Percentiles rank a stretch among this genome's conserved stretches.
phyloP scores from a whole-genome alignment of 1,284 basidiomycete species.

The Neolentinus lepideus region DNA sequence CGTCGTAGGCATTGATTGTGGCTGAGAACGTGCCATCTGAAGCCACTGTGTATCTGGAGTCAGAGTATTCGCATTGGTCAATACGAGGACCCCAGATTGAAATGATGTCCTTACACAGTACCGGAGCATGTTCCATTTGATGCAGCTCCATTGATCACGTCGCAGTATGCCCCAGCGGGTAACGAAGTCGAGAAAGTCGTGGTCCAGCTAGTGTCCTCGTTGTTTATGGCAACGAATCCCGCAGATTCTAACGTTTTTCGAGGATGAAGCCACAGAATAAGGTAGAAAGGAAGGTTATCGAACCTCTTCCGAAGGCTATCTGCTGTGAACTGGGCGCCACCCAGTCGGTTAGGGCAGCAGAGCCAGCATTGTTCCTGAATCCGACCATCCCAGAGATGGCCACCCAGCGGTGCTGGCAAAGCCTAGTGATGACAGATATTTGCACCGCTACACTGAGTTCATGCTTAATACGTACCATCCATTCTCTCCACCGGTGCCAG shows the following conservation, averaged over 20 bases:
- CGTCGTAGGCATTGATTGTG: constrained; percentile 43
- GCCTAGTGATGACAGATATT: constrained; percentile 19
- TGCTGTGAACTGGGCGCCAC: constrained; percentile 44
- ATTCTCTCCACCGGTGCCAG: constrained; percentile 38
- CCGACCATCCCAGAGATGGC: constrained; percentile 56
- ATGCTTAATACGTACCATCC: constrained; percentile 31
- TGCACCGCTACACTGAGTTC: constrained; percentile 7
- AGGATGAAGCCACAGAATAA: neutral
- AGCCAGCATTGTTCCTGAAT: constrained; percentile 54
- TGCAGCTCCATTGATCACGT: constrained; percentile 46
- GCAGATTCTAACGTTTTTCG: constrained; percentile 27
- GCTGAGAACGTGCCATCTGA: constrained; percentile 44
- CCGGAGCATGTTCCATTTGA: constrained; percentile 39
- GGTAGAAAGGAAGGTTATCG: constrained; percentile 8
- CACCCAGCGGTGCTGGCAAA: constrained; percentile 58
- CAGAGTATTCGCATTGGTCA: neutral
- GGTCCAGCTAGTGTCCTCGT: constrained; percentile 46
- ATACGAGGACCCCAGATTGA: neutral
- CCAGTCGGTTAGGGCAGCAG: constrained; percentile 44
- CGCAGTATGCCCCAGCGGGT: constrained; percentile 53
- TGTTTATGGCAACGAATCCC: constrained; percentile 64
- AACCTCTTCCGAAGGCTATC: constrained; percentile 59
- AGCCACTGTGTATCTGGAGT: constrained; percentile 36
- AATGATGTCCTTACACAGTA: constrained; percentile 29
- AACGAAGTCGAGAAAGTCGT: constrained; percentile 48